These are phyloP conservation scores for Hyaloperonospora arabidopsidis DNA, from an alignment of 352 stramenopile genomes.

Conservation along the genomic window DNA sequence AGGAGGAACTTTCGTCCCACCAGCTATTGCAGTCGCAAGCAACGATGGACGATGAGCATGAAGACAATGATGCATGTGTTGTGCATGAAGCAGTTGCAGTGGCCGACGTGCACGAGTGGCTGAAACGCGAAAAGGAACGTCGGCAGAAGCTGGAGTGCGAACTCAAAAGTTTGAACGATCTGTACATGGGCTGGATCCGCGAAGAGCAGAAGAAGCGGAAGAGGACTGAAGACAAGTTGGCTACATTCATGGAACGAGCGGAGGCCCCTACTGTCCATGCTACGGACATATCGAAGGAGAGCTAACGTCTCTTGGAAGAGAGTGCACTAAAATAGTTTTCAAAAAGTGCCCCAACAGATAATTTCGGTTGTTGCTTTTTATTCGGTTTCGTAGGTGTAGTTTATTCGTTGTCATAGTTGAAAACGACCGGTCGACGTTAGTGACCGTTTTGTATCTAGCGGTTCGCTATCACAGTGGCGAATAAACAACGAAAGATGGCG, in stretches of 20 bases:
- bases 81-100: slow-evolving; percentile 23
- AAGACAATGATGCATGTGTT: neutral
- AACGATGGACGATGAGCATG: slow-evolving; percentile 18
- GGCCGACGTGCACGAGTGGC: slow-evolving; percentile 59
- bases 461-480: slow-evolving; percentile 11
- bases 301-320: neutral
- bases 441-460: slow-evolving; percentile 10
- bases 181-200: slow-evolving; percentile 82
- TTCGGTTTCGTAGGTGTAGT: slow-evolving; percentile 7
- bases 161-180: slow-evolving; percentile 68
- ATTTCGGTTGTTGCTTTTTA: neutral
- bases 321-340: too few species aligned
- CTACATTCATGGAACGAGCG: slow-evolving; percentile 32
- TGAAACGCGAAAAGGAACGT: slow-evolving; percentile 62
- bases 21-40: slow-evolving; percentile 28
- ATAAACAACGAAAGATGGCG: slow-evolving; percentile 42
- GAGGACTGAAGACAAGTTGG: slow-evolving; percentile 48
- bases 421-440: slow-evolving; percentile 25
- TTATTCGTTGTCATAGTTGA: slow-evolving; percentile 3
- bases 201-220: slow-evolving; percentile 76
- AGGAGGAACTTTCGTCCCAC: slow-evolving; percentile 60
- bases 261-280: slow-evolving; percentile 10
- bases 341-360: too few species aligned
- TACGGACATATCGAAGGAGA: slow-evolving; percentile 8
- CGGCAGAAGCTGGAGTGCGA: slow-evolving; percentile 68